Base-by-base conservation (phyloP, 1,284 basidiomycete genomes). In the Entoloma clypeatum region DNA sequence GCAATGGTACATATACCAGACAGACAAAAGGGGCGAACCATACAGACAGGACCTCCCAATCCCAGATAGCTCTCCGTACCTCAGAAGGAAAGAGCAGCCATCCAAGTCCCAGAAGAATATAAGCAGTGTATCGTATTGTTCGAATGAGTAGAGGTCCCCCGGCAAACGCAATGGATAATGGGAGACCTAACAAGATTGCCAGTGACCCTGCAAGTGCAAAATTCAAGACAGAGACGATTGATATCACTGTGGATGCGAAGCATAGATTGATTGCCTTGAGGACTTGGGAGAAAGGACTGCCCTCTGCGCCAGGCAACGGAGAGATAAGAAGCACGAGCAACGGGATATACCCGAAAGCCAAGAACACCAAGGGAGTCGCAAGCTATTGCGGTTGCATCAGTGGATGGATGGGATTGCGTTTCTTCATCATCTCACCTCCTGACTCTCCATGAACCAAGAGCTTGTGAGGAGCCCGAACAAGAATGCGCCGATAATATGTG, bases 191-290 rank as follows among this genome's bases (percentile, higher is more conserved):
- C 7, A 76, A 51, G 25, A 81, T 59, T 0, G 84, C 80, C 6
- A 92, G 72, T 6, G 74, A 61, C 21, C 83, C 79, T 0, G 91
- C 85, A 13, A 94, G 79, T 3, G 88, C 90, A 63, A 92, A 94
- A 62, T 95, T 96, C 56, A 94, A 79, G 45, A 94, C 82, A 4
- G 89, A 85, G 13, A 80, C 81, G 33, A 89, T 79, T 17, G 91
- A 90, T 52, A 95, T 80, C 43, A 92, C 70, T 4, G 89, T 83
- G 10, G 91, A 90, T 33, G 86, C 76, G 36, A 87, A 61, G 61
- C 92, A 82, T 36, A 92, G 70, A 56, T 81, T 81, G 50, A 88
- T 63, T 2, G 86, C 68, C 52, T 86, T 81, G 24, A 92, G 66
- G n/a, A 85, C 60, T 25, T 61, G 51, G 29, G 71, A 65, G 16